These are phyloP conservation scores for Rhododendron molle DNA, from an alignment of 148 eudicot species.

Conservation along the genomic window DNA sequence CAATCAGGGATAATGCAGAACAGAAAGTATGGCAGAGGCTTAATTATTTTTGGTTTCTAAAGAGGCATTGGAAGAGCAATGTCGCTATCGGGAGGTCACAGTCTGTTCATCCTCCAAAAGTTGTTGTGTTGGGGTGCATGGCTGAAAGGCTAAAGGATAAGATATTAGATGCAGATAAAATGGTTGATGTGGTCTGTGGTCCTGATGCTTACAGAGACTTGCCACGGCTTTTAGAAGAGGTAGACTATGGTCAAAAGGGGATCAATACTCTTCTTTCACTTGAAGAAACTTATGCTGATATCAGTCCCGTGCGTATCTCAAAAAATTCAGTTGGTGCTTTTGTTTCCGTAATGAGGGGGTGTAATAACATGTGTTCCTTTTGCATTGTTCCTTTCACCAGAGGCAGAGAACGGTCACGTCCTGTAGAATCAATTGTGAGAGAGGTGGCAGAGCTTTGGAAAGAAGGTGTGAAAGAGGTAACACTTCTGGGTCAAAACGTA, in stretches of 20 bases:
- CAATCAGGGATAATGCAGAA: constrained; percentile 96
- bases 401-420: constrained; percentile 97
- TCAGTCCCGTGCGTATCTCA: constrained; percentile 81
- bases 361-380: constrained; percentile 98
- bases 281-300: constrained; percentile 98
- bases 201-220: constrained; percentile 96
- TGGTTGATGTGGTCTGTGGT: constrained; percentile 99
- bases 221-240: constrained; percentile 86
- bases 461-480: constrained; percentile 93
- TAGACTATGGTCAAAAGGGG: constrained; percentile 93
- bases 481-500: constrained; percentile 93
- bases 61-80: constrained; percentile 92
- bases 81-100: constrained; percentile 74
- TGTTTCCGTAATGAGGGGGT: constrained; percentile 96
- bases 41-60: constrained; percentile 96
- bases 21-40: constrained; percentile 97
- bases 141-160: constrained; percentile 97
- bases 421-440: constrained; percentile 83
- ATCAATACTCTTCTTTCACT: constrained; percentile 95
- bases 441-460: constrained; percentile 90
- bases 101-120: constrained; percentile 87
- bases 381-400: constrained; percentile 99
- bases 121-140: constrained; percentile 96
- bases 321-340: constrained; percentile 77
- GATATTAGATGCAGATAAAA: constrained; percentile 95